Conservation (phyloP, 148 eudicot species). For the Chenopodium album region DNA sequence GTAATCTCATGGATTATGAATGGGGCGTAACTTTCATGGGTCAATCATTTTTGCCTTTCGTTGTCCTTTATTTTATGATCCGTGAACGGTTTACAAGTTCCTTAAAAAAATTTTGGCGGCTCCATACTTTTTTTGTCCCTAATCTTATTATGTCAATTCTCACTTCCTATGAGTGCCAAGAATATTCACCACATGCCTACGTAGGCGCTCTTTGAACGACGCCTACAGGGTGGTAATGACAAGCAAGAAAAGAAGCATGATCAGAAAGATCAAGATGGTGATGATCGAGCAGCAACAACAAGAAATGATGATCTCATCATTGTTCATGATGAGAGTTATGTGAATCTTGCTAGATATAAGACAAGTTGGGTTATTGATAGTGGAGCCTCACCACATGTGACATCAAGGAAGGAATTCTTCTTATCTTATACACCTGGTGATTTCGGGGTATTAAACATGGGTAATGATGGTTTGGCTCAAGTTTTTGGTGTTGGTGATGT, state of each 20-base stretch:
- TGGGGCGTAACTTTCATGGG: no score
- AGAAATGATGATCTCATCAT: slow-evolving; percentile 3
- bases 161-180: no score
- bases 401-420: slow-evolving; percentile 13
- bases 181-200: no score
- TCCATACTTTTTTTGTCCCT: no score
- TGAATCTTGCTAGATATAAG: not conserved
- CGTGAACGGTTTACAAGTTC: no score
- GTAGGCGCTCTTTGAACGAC: no score
- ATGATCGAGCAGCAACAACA: not conserved
- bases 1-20: no score
- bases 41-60: no score
- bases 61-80: no score
- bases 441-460: slow-evolving; percentile 22
- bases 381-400: slow-evolving; percentile 21
- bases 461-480: slow-evolving; percentile 5
- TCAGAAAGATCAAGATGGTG: not conserved
- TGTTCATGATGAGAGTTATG: not conserved
- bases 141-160: no score
- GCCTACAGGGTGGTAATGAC: not conserved
- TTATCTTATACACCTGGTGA: slow-evolving; percentile 19
- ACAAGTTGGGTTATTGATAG: slow-evolving; percentile 12
- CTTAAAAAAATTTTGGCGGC: no score
- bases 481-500: not conserved
- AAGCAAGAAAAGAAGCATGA: slow-evolving; percentile 6